Conservation (phyloP, 2,329 filamentous ascomycete species). For the Talaromyces atroroseus region DNA sequence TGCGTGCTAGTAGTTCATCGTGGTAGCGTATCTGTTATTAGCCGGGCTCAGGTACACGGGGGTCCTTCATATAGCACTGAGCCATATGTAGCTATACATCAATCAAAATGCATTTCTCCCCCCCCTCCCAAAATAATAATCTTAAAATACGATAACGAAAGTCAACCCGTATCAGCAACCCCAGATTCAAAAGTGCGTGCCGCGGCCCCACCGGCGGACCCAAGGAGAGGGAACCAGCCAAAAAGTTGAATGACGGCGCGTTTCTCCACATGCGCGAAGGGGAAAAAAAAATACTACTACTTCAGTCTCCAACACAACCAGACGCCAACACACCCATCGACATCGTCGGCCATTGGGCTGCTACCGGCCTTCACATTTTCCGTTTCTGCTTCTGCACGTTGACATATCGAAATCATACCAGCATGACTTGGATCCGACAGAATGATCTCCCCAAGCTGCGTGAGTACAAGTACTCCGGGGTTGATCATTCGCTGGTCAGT, state of each 20-base stretch:
- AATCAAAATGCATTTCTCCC: background rate
- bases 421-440: constrained; percentile 93
- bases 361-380: background rate
- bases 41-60: background rate
- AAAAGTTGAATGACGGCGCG: constrained; percentile 3
- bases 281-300: background rate
- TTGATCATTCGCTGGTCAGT: constrained; percentile 85
- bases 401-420: background rate
- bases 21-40: background rate
- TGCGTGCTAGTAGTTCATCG: no score
- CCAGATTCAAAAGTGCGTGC: background rate
- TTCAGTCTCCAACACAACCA: no score
- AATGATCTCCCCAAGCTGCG: constrained; percentile 81
- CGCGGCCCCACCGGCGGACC: background rate
- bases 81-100: background rate
- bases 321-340: background rate
- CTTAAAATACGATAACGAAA: no score
- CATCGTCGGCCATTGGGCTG: background rate
- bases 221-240: background rate
- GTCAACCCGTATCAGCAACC: background rate
- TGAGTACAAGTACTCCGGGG: constrained; percentile 90
- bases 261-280: constrained; percentile 3
- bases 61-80: background rate
- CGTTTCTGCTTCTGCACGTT: background rate
- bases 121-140: background rate